These are phyloP conservation scores for Nitzschia inconspicua DNA, from an alignment of 108 stramenopile genomes.

Conservation along the genomic window DNA sequence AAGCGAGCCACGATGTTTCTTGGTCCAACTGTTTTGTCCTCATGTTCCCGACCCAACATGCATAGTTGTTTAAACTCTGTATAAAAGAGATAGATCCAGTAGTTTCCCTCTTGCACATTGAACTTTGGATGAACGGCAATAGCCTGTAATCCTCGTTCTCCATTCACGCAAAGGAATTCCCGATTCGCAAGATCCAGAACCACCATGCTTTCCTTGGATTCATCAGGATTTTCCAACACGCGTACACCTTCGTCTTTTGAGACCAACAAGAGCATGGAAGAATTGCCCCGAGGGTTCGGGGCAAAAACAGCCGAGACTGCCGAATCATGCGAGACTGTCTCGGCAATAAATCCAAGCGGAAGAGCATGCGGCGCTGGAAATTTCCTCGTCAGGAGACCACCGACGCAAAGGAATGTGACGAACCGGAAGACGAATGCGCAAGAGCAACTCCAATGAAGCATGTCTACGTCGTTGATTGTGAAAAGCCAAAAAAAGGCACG, in stretches of 20 bases:
- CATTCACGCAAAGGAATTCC: constrained; percentile 21
- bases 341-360: neutral
- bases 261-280: neutral
- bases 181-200: constrained; percentile 2
- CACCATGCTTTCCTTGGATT: constrained; percentile 4
- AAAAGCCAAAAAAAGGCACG: no score
- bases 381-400: no score
- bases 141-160: constrained; percentile 25
- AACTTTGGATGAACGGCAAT: constrained; percentile 23
- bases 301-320: neutral
- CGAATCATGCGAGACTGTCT: neutral
- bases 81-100: constrained; percentile 21
- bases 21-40: constrained; percentile 8
- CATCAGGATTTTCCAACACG: constrained; percentile 18
- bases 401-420: no score
- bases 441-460: no score
- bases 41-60: constrained; percentile 5
- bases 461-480: no score
- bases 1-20: constrained; percentile 25
- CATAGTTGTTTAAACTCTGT: neutral
- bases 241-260: constrained; percentile 1
- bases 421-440: no score
- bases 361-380: neutral
- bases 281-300: neutral
- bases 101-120: constrained; percentile 6